These are phyloP conservation scores for Erysimum pusillum DNA, from an alignment of 441 rosid species.

Conservation along the genomic window DNA sequence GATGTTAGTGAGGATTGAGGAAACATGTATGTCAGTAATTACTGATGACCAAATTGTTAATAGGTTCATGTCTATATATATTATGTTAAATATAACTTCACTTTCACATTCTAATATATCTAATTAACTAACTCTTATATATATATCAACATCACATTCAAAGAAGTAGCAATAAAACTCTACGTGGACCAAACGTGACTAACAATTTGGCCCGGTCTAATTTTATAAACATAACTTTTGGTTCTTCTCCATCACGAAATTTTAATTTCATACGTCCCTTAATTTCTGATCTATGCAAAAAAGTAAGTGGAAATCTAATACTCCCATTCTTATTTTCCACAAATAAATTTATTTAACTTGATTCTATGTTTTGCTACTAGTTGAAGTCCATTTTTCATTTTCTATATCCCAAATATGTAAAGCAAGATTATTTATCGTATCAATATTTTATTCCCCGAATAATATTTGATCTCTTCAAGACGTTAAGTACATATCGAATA, in stretches of 20 bases:
- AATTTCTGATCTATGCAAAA: not conserved
- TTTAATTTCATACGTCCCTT: not conserved
- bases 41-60: too few species aligned
- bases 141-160: too few species aligned
- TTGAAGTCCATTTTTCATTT: not conserved
- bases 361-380: not conserved
- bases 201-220: not conserved
- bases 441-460: constrained; percentile 9
- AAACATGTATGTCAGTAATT: too few species aligned
- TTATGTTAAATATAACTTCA: too few species aligned
- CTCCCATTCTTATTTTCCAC: constrained; percentile 4
- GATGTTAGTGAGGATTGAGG: too few species aligned
- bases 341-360: not conserved
- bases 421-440: not conserved
- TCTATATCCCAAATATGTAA: not conserved
- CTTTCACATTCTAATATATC: too few species aligned
- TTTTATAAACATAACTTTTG: not conserved
- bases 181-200: constrained; percentile 7
- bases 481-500: constrained; percentile 9
- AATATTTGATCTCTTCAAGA: not conserved
- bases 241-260: constrained; percentile 8
- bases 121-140: too few species aligned
- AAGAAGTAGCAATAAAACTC: constrained; percentile 3
- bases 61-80: too few species aligned
- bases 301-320: constrained; percentile 40